phyloP scores from a whole-genome alignment of 75 land plant genomes.

The Gnetum montanum region DNA sequence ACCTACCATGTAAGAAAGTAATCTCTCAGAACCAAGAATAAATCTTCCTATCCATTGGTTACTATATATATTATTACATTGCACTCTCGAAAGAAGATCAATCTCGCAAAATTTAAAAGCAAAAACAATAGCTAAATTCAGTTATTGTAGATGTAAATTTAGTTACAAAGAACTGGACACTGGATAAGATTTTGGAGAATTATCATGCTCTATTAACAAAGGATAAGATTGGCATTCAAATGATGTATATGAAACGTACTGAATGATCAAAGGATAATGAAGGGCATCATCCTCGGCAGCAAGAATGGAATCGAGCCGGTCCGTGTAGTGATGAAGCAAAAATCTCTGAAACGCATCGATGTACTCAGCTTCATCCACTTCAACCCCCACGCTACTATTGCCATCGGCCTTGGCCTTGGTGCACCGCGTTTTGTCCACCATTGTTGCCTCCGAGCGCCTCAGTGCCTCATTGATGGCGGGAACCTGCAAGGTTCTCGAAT shows the following conservation, averaged over 20 bases:
- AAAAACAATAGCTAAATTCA: no score
- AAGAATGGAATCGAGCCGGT: conserved; percentile 46
- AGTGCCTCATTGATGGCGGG: no score
- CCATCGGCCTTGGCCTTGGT: no score
- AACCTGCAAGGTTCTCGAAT: no score
- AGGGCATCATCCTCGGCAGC: conserved; percentile 41
- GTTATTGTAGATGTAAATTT: no score
- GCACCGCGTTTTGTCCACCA: no score
- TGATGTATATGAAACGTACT: conserved; percentile 45
- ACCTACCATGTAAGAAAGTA: neutral
- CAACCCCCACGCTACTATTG: neutral
- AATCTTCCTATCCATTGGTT: no score
- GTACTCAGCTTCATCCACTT: neutral
- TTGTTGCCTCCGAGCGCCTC: no score
- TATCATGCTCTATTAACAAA: no score
- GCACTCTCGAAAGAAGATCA: neutral
- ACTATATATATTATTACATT: neutral
- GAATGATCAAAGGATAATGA: conserved; percentile 63
- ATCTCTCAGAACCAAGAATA: neutral
- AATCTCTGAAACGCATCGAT: conserved; percentile 30
- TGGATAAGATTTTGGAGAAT: no score
- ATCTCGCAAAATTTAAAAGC: neutral
- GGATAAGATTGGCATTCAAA: no score
- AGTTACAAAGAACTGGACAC: no score
- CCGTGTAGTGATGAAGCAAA: conserved; percentile 27